Percentiles rank a stretch among this genome's conserved stretches.
Evolutionary conservation across 1,139 yeast genomes (phyloP).

Genomic region (Suhomyces panamericanus): DNA sequence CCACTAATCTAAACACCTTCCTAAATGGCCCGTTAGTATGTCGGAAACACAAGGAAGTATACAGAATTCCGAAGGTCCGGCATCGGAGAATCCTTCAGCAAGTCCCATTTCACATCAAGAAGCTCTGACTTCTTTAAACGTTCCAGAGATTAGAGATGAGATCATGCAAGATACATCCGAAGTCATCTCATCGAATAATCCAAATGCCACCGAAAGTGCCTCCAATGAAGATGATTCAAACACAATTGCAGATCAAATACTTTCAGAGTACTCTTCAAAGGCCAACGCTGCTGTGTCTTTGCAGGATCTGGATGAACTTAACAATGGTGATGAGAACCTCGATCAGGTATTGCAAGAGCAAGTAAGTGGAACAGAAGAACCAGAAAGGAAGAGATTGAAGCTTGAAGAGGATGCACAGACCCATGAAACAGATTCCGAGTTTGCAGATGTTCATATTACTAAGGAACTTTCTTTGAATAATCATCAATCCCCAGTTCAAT

Average conservation of each 20-base stretch:
- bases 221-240: neutral
- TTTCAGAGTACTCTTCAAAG: neutral
- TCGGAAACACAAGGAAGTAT: conserved; percentile 2
- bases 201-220: neutral
- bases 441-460: neutral
- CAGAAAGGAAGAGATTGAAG: conserved; percentile 2
- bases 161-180: neutral
- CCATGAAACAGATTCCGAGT: neutral
- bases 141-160: neutral
- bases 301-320: neutral
- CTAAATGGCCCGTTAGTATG: conserved; percentile 5
- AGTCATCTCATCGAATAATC: neutral
- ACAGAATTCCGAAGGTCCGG: conserved; percentile 1
- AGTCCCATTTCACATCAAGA: neutral
- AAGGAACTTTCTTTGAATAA: neutral
- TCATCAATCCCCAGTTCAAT: neutral
- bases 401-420: neutral
- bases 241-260: neutral
- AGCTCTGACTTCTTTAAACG: neutral
- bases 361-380: neutral
- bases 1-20: neutral
- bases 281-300: neutral
- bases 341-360: neutral
- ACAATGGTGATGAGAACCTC: neutral
- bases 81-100: neutral